These are phyloP conservation scores for Paraphoma chrysanthemicola DNA, from an alignment of 2,329 filamentous ascomycete species.

Conservation along the genomic window DNA sequence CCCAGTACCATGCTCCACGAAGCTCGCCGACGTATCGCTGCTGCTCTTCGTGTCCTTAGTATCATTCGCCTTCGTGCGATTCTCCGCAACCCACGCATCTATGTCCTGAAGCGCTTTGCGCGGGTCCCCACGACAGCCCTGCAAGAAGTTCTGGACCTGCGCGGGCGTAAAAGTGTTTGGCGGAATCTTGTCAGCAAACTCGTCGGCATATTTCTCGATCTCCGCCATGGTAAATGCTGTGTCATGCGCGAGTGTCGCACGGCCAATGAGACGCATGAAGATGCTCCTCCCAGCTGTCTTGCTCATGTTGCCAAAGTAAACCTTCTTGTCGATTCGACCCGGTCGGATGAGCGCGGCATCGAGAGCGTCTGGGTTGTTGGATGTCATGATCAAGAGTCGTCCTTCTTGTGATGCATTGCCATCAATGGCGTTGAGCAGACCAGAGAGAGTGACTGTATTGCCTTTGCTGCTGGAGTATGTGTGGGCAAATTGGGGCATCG, in stretches of 20 bases:
- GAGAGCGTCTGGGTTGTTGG: slow-evolving; percentile 75
- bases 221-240: slow-evolving; percentile 23
- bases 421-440: slow-evolving; percentile 80
- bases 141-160: slow-evolving; percentile 41
- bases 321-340: slow-evolving; percentile 79
- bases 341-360: slow-evolving; percentile 77
- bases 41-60: neutral
- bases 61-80: neutral
- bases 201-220: slow-evolving; percentile 27
- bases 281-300: slow-evolving; percentile 27
- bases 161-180: slow-evolving; percentile 38
- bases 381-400: slow-evolving; percentile 81
- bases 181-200: slow-evolving; percentile 37
- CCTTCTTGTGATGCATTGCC: slow-evolving; percentile 81
- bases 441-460: slow-evolving; percentile 64
- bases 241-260: slow-evolving; percentile 24
- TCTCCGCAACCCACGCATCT: slow-evolving; percentile 28
- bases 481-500: too few species aligned
- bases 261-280: slow-evolving; percentile 41
- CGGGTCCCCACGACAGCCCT: slow-evolving; percentile 35
- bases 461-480: neutral
- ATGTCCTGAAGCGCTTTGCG: slow-evolving; percentile 24
- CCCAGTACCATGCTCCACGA: neutral
- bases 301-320: slow-evolving; percentile 63
- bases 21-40: slow-evolving; percentile 1